Conservation (phyloP, 805 yeast species). For the Pichia nanzhaoensis region DNA sequence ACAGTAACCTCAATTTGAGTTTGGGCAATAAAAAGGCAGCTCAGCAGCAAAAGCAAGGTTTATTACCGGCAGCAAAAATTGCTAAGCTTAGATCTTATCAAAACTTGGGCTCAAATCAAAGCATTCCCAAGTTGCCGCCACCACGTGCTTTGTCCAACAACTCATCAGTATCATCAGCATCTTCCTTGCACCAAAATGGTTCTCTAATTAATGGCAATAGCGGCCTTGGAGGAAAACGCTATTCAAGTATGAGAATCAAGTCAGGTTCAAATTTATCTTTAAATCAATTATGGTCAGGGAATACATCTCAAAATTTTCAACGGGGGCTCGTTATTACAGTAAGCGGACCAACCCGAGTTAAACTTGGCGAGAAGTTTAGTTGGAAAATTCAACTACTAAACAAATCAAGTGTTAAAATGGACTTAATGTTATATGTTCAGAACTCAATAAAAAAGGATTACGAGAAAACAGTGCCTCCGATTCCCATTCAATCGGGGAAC, state of each 20-base stretch:
- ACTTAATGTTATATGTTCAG: conserved; percentile 45
- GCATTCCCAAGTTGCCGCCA: conserved; percentile 6
- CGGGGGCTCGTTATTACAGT: conserved; percentile 37
- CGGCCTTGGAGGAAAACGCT: conserved; percentile 10
- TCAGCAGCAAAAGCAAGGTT: neutral
- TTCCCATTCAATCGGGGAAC: conserved; percentile 25
- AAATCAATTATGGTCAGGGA: conserved; percentile 10
- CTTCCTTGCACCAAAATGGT: neutral
- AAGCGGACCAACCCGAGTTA: conserved; percentile 54
- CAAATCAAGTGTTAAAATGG: conserved; percentile 42
- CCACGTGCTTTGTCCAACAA: neutral
- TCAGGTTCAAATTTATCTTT: conserved; percentile 21
- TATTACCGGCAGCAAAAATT: conserved; percentile 14
- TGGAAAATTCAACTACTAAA: conserved; percentile 67
- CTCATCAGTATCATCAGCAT: neutral
- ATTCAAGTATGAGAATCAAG: conserved; percentile 13
- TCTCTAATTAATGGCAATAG: neutral
- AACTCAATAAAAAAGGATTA: conserved; percentile 29
- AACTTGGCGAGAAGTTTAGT: conserved; percentile 51
- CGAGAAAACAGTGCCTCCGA: conserved; percentile 32
- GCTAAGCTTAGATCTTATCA: conserved; percentile 16
- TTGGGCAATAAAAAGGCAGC: neutral
- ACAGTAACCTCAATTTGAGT: neutral
- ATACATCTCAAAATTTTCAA: conserved; percentile 13
- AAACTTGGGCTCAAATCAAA: conserved; percentile 20